Conservation (phyloP, 2,329 filamentous ascomycete species). For the Calonectria leucothoes region DNA sequence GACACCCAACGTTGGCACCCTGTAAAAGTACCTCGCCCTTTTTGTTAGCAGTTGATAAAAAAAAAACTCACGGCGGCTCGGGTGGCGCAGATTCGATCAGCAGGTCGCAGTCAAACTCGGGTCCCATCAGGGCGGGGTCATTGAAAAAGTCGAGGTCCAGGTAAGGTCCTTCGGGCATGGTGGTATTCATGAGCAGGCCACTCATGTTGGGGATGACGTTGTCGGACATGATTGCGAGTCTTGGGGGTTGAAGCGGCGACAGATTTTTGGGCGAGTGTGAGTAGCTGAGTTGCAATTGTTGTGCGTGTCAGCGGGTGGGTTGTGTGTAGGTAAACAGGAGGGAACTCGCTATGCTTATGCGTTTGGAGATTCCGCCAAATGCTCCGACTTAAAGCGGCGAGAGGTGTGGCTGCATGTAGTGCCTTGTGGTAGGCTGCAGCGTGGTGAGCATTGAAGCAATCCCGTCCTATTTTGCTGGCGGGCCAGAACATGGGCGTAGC, state of each 20-base stretch:
- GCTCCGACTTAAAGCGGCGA: not conserved
- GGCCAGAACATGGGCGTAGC: not conserved
- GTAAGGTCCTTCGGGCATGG: not conserved
- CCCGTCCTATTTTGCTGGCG: constrained; percentile 23
- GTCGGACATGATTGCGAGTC: not conserved
- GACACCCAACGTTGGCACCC: too few relatives aligned
- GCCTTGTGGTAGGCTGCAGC: not conserved
- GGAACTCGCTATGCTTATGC: not conserved
- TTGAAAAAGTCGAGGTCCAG: not conserved
- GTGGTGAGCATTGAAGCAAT: not conserved
- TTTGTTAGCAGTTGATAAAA: constrained; percentile 17
- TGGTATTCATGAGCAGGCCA: not conserved
- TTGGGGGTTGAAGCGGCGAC: constrained; percentile 10
- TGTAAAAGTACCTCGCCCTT: too few relatives aligned
- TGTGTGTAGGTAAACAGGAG: not conserved
- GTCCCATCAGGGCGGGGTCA: not conserved
- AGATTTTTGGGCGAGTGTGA: not conserved
- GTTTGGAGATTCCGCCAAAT: not conserved
- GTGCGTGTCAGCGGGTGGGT: not conserved
- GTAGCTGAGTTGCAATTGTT: not conserved
- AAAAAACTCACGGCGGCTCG: constrained; percentile 7
- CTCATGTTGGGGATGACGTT: not conserved
- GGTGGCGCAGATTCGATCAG: not conserved
- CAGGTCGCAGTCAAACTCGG: not conserved
- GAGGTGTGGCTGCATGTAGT: not conserved